Evolutionary conservation across 176 grass and related monocot genomes (phyloP), one percentile per base, ranked within the genome.

Genomic region (Triticum turgidum): DNA sequence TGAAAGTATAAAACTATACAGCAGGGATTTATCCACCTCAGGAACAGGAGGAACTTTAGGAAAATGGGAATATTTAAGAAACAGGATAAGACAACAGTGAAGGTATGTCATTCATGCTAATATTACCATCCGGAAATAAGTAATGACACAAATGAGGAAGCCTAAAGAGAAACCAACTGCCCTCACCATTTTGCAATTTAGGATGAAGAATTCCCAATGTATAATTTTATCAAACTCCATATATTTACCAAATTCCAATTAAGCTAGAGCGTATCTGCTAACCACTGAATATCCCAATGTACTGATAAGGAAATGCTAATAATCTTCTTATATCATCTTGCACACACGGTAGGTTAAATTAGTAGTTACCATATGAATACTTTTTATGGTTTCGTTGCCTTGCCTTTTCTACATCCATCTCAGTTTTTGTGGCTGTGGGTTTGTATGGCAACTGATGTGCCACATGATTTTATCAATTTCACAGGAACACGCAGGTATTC

Each of bases 1-100:
- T 83, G 17, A 78, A 37, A 74, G 34, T 78, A 68, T 29, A 10
- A 29, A 68, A 88, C 11, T 47, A 79, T 39, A 88, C 44, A 70
- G 38, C 21, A 77, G 21, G 21, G 18, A 45, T 61, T 47, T 17
- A 89, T 64, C 21, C 5, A 61, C 51, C 70, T 84, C 70, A 69
- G 30, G 14, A 18, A 54, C 5, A 54, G 51, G 51, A 29, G 73
- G 18, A 85, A 51, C 39, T 37, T 37, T 25, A 11, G 35, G 41
- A 39, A 37, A 66, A 29, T 45, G 3, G 47, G 1, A 45, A 66
- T 41, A 35, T 20, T 14, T 51, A 76, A 85, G 14, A 70, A 85
- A 45, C 12, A 76, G 13, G 64, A 21, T 56, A 34, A 33, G 11
- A 17, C 20, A 38, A 35, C 41, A 45, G 10, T 79, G 77, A 66